A percentile compares a stretch with the other conserved stretches of the same genome.
phyloP scores from a whole-genome alignment of 495 filamentous ascomycete genomes.

The Aspergillus saccharolyticus region DNA sequence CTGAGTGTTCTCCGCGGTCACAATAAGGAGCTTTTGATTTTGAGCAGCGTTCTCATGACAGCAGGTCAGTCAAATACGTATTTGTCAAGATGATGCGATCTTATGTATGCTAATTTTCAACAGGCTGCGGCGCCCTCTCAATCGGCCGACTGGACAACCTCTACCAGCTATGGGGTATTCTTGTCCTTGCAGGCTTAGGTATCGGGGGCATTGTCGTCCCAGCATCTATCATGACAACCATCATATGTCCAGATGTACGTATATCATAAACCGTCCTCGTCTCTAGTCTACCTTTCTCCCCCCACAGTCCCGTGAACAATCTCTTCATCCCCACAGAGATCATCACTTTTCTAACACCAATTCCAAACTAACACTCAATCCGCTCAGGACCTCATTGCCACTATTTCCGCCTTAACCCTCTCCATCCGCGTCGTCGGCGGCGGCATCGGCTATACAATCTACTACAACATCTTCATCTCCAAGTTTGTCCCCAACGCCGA shows the following conservation, averaged over 20 bases:
- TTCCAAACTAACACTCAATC: constrained; percentile 4
- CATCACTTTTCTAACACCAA: neutral
- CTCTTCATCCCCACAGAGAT: neutral
- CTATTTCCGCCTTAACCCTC: constrained; percentile 67
- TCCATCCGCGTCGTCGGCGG: constrained; percentile 68
- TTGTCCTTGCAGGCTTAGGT: constrained; percentile 61
- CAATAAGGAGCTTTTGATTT: constrained; percentile 59
- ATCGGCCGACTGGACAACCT: constrained; percentile 55
- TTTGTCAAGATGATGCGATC: neutral
- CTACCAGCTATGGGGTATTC: constrained; percentile 53
- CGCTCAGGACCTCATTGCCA: constrained; percentile 61
- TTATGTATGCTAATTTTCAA: constrained; percentile 5
- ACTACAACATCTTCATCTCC: constrained; percentile 70
- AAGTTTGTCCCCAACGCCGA: constrained; percentile 54
- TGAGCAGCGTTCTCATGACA: constrained; percentile 62
- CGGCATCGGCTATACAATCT: constrained; percentile 65
- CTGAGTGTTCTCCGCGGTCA: constrained; percentile 57
- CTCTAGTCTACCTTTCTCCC: neutral
- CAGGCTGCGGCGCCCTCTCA: constrained; percentile 59
- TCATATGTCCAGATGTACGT: constrained; percentile 61
- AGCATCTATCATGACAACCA: constrained; percentile 65
- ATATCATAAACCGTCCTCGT: neutral
- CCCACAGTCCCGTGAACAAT: too few species aligned
- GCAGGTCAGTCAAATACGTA: constrained; percentile 46
- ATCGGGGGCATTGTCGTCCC: constrained; percentile 73